These are phyloP conservation scores for Diospyros kaki DNA, from an alignment of 148 eudicot genomes.

Conservation along the genomic window DNA sequence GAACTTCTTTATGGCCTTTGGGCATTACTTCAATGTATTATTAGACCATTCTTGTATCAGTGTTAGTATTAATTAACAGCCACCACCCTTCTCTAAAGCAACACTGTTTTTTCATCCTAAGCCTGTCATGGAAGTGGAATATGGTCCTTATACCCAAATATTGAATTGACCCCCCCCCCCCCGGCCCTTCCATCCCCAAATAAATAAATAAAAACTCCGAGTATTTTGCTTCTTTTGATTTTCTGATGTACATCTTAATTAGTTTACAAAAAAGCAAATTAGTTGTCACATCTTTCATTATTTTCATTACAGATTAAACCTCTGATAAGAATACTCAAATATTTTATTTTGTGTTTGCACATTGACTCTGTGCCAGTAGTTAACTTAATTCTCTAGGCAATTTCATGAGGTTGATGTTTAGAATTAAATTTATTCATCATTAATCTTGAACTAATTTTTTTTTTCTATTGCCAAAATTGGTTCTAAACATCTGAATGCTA, in stretches of 20 bases:
- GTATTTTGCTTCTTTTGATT: too few relatives aligned
- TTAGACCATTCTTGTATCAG: neutral
- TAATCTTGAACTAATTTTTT: neutral
- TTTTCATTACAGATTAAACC: neutral
- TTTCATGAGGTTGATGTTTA: neutral
- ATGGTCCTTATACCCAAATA: neutral
- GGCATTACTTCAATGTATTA: neutral
- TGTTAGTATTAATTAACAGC: neutral
- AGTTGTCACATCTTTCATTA: neutral
- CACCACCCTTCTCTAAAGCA: neutral
- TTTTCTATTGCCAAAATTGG: neutral
- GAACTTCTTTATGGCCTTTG: neutral
- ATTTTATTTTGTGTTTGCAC: neutral
- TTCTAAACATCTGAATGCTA: neutral
- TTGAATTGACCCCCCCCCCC: neutral
- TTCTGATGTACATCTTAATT: neutral
- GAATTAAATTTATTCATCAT: neutral
- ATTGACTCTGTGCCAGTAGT: neutral
- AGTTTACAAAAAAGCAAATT: neutral
- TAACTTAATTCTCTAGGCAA: neutral
- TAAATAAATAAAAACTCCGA: neutral
- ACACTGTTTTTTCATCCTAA: neutral
- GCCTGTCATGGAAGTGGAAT: slow-evolving; percentile 1
- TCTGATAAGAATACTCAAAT: neutral
- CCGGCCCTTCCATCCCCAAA: neutral